A percentile compares a stretch with the other conserved stretches of the same genome.
phyloP scores from a whole-genome alignment of 495 filamentous ascomycete genomes.

The Aspergillus affinis region DNA sequence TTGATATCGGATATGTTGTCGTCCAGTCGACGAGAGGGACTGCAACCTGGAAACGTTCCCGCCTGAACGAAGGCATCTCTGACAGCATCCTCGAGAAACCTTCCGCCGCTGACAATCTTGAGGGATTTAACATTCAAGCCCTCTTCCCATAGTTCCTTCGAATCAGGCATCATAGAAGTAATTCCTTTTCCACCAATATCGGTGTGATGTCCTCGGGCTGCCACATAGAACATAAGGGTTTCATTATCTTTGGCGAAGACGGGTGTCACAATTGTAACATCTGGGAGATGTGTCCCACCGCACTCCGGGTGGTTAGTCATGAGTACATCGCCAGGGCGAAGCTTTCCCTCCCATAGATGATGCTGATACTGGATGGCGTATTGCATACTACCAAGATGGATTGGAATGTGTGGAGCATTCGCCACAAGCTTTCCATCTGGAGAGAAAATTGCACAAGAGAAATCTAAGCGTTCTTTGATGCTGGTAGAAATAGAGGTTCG shows the following conservation, averaged over 20 bases:
- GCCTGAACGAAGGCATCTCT: conserved; percentile 78
- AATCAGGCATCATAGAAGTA: conserved; percentile 95
- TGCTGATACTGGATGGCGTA: conserved; percentile 95
- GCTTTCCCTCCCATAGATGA: conserved; percentile 82
- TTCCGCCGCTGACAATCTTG: conserved; percentile 86
- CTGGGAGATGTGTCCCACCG: conserved; percentile 84
- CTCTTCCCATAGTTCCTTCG: conserved; percentile 89
- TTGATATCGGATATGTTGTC: conserved; percentile 97
- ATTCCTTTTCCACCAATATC: conserved; percentile 97
- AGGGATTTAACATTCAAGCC: conserved; percentile 91
- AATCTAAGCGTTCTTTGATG: conserved; percentile 95
- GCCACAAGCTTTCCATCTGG: conserved; percentile 84
- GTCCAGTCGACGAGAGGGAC: conserved; percentile 82
- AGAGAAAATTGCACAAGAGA: conserved; percentile 95
- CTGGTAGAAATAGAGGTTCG: conserved; percentile 98
- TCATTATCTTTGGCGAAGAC: conserved; percentile 71
- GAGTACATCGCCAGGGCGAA: conserved; percentile 89
- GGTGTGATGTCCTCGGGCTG: conserved; percentile 91
- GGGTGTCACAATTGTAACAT: conserved; percentile 89
- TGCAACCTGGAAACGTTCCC: conserved; percentile 80
- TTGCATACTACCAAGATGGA: conserved; percentile 91
- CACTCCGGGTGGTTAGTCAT: conserved; percentile 95
- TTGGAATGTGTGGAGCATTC: conserved; percentile 91
- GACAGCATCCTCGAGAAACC: conserved; percentile 85
- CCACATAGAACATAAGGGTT: conserved; percentile 94